Evolutionary conservation across 441 rosid genomes (phyloP), one percentile per base, ranked within the genome.

Genomic region (Erodium texanum): DNA sequence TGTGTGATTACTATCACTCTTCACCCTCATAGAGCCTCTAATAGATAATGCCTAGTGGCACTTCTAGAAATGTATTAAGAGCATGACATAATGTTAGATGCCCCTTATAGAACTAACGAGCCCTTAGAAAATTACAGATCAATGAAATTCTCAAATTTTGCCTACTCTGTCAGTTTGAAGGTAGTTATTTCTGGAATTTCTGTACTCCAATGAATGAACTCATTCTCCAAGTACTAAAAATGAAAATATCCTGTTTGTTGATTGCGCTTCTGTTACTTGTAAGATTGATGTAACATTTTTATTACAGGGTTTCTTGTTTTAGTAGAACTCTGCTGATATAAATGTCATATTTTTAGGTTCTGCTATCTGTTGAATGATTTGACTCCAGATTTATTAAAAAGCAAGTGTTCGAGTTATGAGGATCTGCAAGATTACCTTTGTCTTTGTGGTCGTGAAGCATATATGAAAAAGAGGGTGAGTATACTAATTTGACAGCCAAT

Each of bases 381-480:
- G 78, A 86, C 89, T 64, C 85, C 96, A 7, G 96, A 89, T 74
- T 74, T 89, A 66, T 80, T 93, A 70, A 77, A 71, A 73, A 85
- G 82, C 72, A 77, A 89, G 76, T 78, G 86, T 66, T 79, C 95
- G 48, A 88, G 80, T 78, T 89, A 87, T 45, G 92, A 83, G 68
- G 92, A 78, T 5, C 70, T 90, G 80, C 95, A 84, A 73, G 92
- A 82, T 71, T 88, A 93, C 82, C 88, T 93, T 41, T 83, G 80
- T 71, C 88, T 84, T 34, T 79, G 87, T 65, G 99, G 99, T 58
- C 83, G 89, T 19, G 96, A 90, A 72, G 99, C 99, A 63, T 93
- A 93, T 84, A 72, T 84, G 75, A 92, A 86, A 81, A 93, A 90
- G 81, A 86, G 87, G 87, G 96, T 90, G 29, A 27, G 29, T 27